phyloP scores from a whole-genome alignment of 2,329 filamentous ascomycete species.

The Podosphaera aphanis region DNA sequence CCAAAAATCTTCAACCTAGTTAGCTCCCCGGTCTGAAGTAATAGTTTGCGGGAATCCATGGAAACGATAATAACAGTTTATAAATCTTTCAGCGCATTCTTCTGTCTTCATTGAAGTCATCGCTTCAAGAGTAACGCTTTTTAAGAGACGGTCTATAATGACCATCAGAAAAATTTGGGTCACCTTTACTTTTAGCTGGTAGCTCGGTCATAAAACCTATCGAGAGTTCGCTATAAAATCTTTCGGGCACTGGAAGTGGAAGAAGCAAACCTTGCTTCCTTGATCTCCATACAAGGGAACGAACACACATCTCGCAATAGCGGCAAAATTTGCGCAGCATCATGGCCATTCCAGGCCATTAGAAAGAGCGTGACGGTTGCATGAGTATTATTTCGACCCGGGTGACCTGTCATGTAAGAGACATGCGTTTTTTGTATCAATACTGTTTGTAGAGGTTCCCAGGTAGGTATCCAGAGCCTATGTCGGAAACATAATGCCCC shows the following conservation, averaged over 20 bases:
- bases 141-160: background rate
- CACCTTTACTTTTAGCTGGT: too few species aligned
- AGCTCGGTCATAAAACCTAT: too few species aligned
- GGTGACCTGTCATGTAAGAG: background rate
- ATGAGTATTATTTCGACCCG: too few species aligned
- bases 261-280: too few species aligned
- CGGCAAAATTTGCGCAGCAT: too few species aligned
- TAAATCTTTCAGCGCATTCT: background rate
- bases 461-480: background rate
- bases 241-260: too few species aligned
- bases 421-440: background rate
- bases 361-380: too few species aligned
- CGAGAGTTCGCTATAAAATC: too few species aligned
- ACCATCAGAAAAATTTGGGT: background rate
- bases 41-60: background rate
- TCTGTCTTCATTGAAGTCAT: background rate
- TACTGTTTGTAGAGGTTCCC: background rate
- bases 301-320: too few species aligned
- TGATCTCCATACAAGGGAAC: too few species aligned
- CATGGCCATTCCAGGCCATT: too few species aligned
- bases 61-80: background rate
- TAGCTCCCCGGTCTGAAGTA: background rate
- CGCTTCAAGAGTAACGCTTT: background rate
- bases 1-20: background rate
- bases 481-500: background rate